Evolutionary conservation across 352 stramenopile species (phyloP).

Genomic region (Phytophthora crassamura): DNA sequence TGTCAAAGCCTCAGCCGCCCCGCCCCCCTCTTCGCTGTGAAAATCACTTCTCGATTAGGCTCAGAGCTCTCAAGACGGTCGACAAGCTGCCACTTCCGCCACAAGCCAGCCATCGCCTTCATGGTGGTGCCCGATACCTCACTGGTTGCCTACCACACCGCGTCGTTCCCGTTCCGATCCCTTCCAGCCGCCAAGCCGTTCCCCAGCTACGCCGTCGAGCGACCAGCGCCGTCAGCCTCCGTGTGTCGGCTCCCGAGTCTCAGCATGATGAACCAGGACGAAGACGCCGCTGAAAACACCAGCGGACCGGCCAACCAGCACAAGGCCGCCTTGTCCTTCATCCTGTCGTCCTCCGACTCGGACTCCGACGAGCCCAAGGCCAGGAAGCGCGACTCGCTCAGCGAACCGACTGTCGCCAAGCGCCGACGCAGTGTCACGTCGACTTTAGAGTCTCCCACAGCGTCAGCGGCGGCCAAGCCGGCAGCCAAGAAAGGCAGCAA

Average conservation of each 20-base stretch:
- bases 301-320: conserved; percentile 6
- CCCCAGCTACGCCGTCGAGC: conserved; percentile 9
- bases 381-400: conserved; percentile 26
- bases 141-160: conserved; percentile 23
- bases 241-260: conserved; percentile 25
- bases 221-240: conserved; percentile 7
- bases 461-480: conserved; percentile 2
- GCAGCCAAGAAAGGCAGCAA: conserved; percentile 57
- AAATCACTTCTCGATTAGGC: conserved; percentile 39
- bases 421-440: conserved; percentile 21
- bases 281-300: too few relatives aligned
- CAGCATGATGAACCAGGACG: conserved; percentile 28
- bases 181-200: conserved; percentile 17
- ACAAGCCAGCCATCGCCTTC: conserved; percentile 12
- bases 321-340: conserved; percentile 45
- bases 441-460: neutral
- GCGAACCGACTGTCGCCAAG: conserved; percentile 25
- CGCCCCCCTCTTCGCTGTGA: conserved; percentile 3
- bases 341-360: conserved; percentile 41
- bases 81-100: neutral
- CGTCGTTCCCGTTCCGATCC: conserved; percentile 21
- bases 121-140: conserved; percentile 36
- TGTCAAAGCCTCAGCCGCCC: conserved; percentile 23
- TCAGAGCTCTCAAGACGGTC: conserved; percentile 3
- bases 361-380: conserved; percentile 26